Evolutionary conservation across 1,139 yeast genomes (phyloP).

Genomic region (Blastobotrys elegans): DNA sequence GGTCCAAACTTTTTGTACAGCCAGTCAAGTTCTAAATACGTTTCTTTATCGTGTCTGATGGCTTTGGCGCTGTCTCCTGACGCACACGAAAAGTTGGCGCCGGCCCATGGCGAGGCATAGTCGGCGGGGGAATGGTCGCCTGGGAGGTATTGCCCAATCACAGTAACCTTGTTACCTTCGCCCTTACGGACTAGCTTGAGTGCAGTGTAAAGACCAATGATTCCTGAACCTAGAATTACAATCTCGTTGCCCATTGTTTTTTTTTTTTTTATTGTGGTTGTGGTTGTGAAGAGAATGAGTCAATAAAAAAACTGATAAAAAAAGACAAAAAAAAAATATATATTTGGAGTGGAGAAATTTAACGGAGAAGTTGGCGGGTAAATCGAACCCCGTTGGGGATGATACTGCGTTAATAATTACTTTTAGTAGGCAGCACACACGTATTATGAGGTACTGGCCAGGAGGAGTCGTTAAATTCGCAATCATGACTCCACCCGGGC

Average conservation of each 20-base stretch:
- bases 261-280: neutral
- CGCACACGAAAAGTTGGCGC: slow-evolving; percentile 56
- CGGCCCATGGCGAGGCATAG: slow-evolving; percentile 75
- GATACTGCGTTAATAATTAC: too few species aligned
- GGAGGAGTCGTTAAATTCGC: slow-evolving; percentile 3
- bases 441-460: neutral
- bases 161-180: slow-evolving; percentile 45
- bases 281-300: neutral
- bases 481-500: too few species aligned
- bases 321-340: neutral
- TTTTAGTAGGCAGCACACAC: neutral
- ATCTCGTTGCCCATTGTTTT: slow-evolving; percentile 25
- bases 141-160: slow-evolving; percentile 60
- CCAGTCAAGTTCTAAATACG: slow-evolving; percentile 45
- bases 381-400: neutral
- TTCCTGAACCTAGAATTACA: slow-evolving; percentile 46
- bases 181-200: slow-evolving; percentile 46
- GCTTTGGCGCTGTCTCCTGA: slow-evolving; percentile 53
- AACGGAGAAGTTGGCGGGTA: neutral
- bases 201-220: slow-evolving; percentile 64
- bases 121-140: slow-evolving; percentile 67
- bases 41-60: slow-evolving; percentile 48
- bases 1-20: slow-evolving; percentile 51
- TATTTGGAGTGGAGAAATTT: neutral
- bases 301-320: neutral